Base-by-base conservation (phyloP, 2,329 filamentous ascomycete genomes). In the Hyphodiscus sp. region DNA sequence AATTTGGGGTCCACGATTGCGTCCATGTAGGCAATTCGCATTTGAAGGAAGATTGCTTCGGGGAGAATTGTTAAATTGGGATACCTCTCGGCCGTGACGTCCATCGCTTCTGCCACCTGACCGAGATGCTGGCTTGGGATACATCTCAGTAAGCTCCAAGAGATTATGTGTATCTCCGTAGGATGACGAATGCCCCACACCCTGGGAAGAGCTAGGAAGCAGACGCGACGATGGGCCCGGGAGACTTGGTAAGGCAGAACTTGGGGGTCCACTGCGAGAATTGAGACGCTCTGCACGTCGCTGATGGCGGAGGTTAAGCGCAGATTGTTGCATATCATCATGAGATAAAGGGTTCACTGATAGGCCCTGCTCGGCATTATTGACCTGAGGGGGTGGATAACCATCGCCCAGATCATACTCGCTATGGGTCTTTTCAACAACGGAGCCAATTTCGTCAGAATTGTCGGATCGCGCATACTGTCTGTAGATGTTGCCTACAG, bases 401-500 rank as follows among this genome's bases (percentile, higher is more conserved):
- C 33, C 16, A n/a, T 13, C 33, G 11, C 11, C 33, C 33, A 38
- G 2, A 41, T 33, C 43, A 19, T 45, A 7, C 13, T 56, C 54
- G 13, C 50, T 52, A 42, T 20, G 29, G 26, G 33, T 41, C 30
- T 50, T 47, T 20, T 55, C 45, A n/a, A 48, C 51, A 45, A 50
- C 51, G 2, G 38, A 45, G 13, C 45, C 47, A 11, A 41, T 19
- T 38, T 50, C 49, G 11, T 49, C 29, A 20, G 45, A 19, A 11
- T 49, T 52, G 18, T 55, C 54, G 11, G 43, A 54, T 18, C 42
- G 52, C 29, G 58, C 44, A 41, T 66, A 66, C 11, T 62, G 58
- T n/a, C 49, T 54, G 47, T 63, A 61, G 4, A 66, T 64, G 16
- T 66, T 64, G 6, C 60, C 62, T 43, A 67, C 54, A 4, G 65